Evolutionary conservation across 176 grass and related monocot genomes (phyloP), one percentile per base, ranked within the genome.

Genomic region (Avena sativa): DNA sequence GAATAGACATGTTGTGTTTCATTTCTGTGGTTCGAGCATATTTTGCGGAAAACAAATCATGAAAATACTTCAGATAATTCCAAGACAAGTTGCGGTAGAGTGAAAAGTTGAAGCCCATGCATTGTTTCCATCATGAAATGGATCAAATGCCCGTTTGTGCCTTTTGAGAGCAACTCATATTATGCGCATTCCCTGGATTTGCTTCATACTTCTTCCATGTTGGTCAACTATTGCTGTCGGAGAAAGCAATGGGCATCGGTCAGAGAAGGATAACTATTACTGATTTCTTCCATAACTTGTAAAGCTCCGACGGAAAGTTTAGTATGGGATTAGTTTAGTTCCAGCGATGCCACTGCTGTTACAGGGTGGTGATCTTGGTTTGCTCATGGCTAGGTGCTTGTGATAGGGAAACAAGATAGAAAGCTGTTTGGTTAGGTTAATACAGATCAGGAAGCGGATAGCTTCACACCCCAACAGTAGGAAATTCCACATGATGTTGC

Each of bases 151-250:
- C 32, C 49, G 58, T 69, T 23, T 86, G 62, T 57, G n/a, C 32
- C 49, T 65, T 58, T 83, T 53, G 86, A 75, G 62, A 67, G 28
- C 83, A 63, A 64, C 83, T 40, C 73, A 26, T 52, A 46, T 78
- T 49, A 65, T 79, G 48, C 19, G 57, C 79, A 61, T 20, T 62
- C 48, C 26, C 70, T 23, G 44, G 12, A 23, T 4, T 5, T 20
- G 81, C 73, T 55, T 67, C 48, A 50, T 75, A 28, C 53, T 14
- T 50, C 25, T 20, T 71, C 76, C 80, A 75, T 40, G 85, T 88
- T 88, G 76, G 89, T 75, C 57, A 85, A 84, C 51, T 65, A 81
- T 21, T 60, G 50, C 3, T 65, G 57, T 87, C 38, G 16, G 49
- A 65, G 40, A 73, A 40, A 66, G 71, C 79, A 79, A 83, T 70